Evolutionary conservation across 495 filamentous ascomycete species (phyloP), one percentile per base, ranked within the genome.

Genomic region (Annulohypoxylon stygium): DNA sequence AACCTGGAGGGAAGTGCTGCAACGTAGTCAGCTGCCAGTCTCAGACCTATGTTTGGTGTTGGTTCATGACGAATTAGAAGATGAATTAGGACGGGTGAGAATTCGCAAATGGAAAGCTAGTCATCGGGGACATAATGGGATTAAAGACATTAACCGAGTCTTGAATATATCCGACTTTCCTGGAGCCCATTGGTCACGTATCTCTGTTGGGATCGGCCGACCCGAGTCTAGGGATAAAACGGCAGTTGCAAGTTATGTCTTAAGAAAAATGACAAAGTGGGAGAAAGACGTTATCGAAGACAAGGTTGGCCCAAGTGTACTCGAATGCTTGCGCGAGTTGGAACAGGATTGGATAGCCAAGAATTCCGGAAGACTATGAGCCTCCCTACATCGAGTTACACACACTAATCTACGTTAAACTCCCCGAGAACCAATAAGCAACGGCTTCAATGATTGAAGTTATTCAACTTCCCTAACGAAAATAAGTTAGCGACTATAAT

Each of bases 31-130:
- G 16, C 80, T 78, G 37, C 47, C 69, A 0, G 71, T 83, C 6
- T 37, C 65, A 0, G 82, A 87, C 25, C 73, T 87, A 0, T 78
- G 78, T 0, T 81, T 97, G 14, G 88, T 97, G 2, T 81, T 97
- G 2, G 81, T 97, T 30, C 93, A 97, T 80, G 94, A 97, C 75
- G 94, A 97, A 76, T 80, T 97, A 8, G 93, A 97, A 76, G 84
- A 85, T 50, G 81, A 84, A 25, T 72, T 93, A 10, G 93, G 93
- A 0, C 87, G 85, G 41, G 83, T 97, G 4, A 90, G 84, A 45
- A 43, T 89, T 79, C 72, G 83, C 78, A 53, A 73, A 48, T 82
- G 88, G 87, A 53, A 90, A 79, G 77, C 79, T 83, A 93, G 91
- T 80, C 78, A 88, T 39, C 84, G 88, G 14, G 94, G 94, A 0